These are phyloP conservation scores for Punica granatum DNA, from an alignment of 345 rosid genomes.

Conservation along the genomic window DNA sequence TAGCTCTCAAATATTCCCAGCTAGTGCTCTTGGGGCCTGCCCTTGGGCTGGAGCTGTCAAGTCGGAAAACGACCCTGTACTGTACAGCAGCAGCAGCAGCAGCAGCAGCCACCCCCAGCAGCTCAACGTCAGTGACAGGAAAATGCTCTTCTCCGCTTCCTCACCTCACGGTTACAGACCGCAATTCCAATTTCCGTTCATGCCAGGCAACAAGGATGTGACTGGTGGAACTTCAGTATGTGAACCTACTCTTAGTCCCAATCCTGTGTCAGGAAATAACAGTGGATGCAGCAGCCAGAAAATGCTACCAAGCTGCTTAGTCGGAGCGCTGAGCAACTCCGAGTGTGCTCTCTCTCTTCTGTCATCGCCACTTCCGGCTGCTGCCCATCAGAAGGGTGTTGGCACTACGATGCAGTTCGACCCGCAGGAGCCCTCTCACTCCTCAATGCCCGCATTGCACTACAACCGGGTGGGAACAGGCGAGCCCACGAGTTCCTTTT, in stretches of 20 bases:
- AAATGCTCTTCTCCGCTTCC: constrained; percentile 20
- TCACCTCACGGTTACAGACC: constrained; percentile 20
- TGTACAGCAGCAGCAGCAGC: constrained; percentile 9
- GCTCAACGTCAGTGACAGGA: constrained; percentile 28
- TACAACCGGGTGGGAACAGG: constrained; percentile 23
- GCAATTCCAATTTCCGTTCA: constrained; percentile 38
- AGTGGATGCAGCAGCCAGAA: constrained; percentile 28
- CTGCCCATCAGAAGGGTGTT: constrained; percentile 27
- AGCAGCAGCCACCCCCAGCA: constrained; percentile 12
- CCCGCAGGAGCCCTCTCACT: constrained; percentile 27
- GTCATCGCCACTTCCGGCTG: constrained; percentile 50
- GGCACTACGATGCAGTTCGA: constrained; percentile 32
- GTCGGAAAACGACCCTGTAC: constrained; percentile 23
- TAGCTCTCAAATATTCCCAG: constrained; percentile 28
- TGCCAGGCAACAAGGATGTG: constrained; percentile 25
- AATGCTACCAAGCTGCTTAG: constrained; percentile 24
- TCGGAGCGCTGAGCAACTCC: constrained; percentile 19
- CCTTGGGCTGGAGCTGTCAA: constrained; percentile 37
- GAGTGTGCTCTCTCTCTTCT: constrained; percentile 84
- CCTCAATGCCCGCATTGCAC: constrained; percentile 30
- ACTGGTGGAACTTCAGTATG: constrained; percentile 22
- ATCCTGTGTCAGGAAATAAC: constrained; percentile 11
- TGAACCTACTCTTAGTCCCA: constrained; percentile 20
- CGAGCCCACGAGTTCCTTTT: constrained; percentile 20
- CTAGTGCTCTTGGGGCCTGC: constrained; percentile 20